Percentiles rank a stretch among this genome's conserved stretches.
phyloP scores from a whole-genome alignment of 352 stramenopile genomes.

The Phytophthora nicotianae region DNA sequence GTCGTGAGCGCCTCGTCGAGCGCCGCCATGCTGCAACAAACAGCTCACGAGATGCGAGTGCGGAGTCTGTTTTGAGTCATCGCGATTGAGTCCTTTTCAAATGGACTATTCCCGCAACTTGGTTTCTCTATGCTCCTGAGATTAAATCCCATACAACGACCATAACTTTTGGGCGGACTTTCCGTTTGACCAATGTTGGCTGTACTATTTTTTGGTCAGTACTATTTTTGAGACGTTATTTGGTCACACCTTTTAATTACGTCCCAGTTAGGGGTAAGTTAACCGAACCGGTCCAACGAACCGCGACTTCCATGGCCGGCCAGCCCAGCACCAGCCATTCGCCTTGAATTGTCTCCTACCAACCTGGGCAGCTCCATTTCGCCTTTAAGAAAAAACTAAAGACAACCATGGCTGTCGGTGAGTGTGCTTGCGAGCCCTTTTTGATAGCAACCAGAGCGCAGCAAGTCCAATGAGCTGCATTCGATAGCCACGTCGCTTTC shows the following conservation, averaged over 20 bases:
- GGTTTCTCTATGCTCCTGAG: too few species aligned
- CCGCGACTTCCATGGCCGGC: constrained; percentile 34
- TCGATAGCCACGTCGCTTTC: constrained; percentile 18
- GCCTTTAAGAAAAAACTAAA: constrained; percentile 91
- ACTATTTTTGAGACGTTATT: not conserved
- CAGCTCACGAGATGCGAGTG: not conserved
- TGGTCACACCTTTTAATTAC: too few species aligned
- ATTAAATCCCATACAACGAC: too few species aligned
- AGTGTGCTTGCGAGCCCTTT: constrained; percentile 34
- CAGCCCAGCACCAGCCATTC: constrained; percentile 69
- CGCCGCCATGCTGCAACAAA: constrained; percentile 14
- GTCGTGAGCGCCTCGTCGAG: constrained; percentile 28
- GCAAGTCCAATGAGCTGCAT: constrained; percentile 11
- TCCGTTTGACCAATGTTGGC: not conserved
- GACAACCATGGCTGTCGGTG: constrained; percentile 88
- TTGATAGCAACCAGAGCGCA: not conserved
- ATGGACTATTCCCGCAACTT: not conserved
- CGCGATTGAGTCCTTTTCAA: too few species aligned
- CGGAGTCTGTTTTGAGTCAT: not conserved
- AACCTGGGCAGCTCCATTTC: constrained; percentile 65
- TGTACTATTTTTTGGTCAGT: not conserved
- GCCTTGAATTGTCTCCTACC: constrained; percentile 19
- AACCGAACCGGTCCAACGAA: constrained; percentile 29
- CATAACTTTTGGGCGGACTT: not conserved
- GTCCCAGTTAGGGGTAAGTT: constrained; percentile 29